Evolutionary conservation across 163 green algal species (phyloP), one percentile per base, ranked within the genome.

Genomic region (Prototheca stagnorum): DNA sequence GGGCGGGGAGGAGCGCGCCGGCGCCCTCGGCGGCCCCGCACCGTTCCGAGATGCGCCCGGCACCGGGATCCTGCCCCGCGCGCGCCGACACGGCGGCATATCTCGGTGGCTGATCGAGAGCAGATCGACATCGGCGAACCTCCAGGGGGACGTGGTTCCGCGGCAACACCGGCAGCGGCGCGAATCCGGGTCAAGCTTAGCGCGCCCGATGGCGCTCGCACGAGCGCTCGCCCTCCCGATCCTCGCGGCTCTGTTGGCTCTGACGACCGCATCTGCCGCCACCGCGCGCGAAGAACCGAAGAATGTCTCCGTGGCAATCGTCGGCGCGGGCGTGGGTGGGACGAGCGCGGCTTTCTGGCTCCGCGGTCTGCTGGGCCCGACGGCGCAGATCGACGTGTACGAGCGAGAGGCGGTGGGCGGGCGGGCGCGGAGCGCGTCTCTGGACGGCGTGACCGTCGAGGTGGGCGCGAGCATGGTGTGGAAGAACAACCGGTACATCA

Each of bases 281-380:
- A n/a, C n/a, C n/a, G n/a, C n/a, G n/a, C n/a, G n/a, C n/a, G n/a
- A n/a, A n/a, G n/a, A n/a, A n/a, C n/a, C n/a, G n/a, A n/a, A n/a
- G n/a, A n/a, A n/a, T n/a, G n/a, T 24, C 44, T 40, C 44, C 20
- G 5, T 64, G 1, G 56, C 45, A 1, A 19, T 65, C 3, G 31
- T 65, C 2, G 56, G 56, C 9, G 56, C 33, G 4, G 56, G 56
- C 6, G 44, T 65, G 0, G 56, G 27, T 16, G 56, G 48, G 7
- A 27, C 56, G 7, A 20, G 31, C 12, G 31, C 39, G 14, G 56
- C 56, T 19, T 39, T 55, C 29, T 47, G 39, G 23, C 6, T 48
- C 3, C 8, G 46, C 12, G 15, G 44, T 21, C 11, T 34, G 22
- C 22, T 61, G 12, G 27, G 12, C 4, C 22, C 49, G 23, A 5